These are phyloP conservation scores for Yarrowia galli DNA, from an alignment of 1,139 yeast genomes.

Conservation along the genomic window DNA sequence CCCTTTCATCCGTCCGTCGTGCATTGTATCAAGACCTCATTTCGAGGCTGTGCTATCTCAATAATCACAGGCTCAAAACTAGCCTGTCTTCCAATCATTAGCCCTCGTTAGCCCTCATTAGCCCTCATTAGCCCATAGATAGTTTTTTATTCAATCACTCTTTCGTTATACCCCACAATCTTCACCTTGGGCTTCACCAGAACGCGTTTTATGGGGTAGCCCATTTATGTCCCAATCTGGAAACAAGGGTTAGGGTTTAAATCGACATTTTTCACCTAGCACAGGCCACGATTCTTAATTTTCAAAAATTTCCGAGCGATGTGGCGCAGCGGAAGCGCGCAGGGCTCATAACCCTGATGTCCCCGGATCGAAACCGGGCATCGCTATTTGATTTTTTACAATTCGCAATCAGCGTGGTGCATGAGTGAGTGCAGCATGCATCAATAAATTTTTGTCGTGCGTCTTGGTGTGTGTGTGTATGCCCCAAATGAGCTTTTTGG, in stretches of 20 bases:
- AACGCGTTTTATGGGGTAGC: neutral
- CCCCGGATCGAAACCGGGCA: constrained; percentile 99
- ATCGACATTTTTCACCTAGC: neutral
- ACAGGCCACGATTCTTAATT: neutral
- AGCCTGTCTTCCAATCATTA: no score
- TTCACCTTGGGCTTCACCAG: neutral
- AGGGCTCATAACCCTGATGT: constrained; percentile 99
- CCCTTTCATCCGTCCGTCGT: no score
- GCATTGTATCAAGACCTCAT: no score
- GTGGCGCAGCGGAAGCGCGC: constrained; percentile 99
- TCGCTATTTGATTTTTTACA: constrained; percentile 64
- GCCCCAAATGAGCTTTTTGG: neutral
- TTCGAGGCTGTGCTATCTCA: no score
- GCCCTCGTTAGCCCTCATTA: no score
- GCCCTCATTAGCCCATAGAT: no score
- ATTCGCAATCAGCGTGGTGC: neutral
- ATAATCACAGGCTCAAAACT: no score
- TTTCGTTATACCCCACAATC: neutral
- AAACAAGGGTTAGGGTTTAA: constrained; percentile 15
- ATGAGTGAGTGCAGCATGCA: constrained; percentile 10
- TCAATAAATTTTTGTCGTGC: neutral
- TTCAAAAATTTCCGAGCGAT: constrained; percentile 45
- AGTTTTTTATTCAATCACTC: no score
- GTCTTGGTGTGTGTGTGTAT: neutral
- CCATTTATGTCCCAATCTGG: neutral